Conservation (phyloP, 176 grass and related monocot genomes). For the Coix lacrymajobi region DNA sequence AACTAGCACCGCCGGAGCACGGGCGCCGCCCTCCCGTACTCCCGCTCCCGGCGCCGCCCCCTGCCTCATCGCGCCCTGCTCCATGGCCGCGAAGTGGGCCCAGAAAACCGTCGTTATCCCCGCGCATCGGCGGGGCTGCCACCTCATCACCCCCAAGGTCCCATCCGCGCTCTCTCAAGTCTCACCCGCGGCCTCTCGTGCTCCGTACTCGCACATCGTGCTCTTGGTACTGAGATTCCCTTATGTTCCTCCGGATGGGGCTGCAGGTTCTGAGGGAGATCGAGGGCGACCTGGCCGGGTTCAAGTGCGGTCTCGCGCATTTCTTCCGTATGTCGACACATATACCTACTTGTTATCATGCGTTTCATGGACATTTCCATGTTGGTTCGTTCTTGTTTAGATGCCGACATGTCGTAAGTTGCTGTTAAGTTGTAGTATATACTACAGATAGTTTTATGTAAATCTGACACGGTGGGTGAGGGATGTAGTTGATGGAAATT, state of each 20-base stretch:
- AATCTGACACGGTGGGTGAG: neutral
- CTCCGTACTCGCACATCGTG: neutral
- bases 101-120: conserved; percentile 94
- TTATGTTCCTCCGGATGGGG: neutral
- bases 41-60: neutral
- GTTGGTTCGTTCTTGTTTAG: neutral
- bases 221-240: neutral
- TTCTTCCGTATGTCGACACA: conserved; percentile 70
- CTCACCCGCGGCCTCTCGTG: neutral
- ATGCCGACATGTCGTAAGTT: neutral
- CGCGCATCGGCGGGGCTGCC: conserved; percentile 74
- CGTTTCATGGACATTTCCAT: neutral
- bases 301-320: conserved; percentile 91
- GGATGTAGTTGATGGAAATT: neutral
- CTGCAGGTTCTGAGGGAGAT: conserved; percentile 80
- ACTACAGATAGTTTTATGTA: neutral
- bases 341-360: neutral
- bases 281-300: conserved; percentile 69
- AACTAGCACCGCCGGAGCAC: neutral
- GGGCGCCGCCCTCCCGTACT: neutral
- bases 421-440: neutral
- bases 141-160: conserved; percentile 87
- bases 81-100: conserved; percentile 94
- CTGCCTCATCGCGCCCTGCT: neutral
- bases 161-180: neutral